Percentiles rank a stretch among this genome's conserved stretches.
Evolutionary conservation across 83 land plant genomes (phyloP).

Genomic region (Larix sibirica): DNA sequence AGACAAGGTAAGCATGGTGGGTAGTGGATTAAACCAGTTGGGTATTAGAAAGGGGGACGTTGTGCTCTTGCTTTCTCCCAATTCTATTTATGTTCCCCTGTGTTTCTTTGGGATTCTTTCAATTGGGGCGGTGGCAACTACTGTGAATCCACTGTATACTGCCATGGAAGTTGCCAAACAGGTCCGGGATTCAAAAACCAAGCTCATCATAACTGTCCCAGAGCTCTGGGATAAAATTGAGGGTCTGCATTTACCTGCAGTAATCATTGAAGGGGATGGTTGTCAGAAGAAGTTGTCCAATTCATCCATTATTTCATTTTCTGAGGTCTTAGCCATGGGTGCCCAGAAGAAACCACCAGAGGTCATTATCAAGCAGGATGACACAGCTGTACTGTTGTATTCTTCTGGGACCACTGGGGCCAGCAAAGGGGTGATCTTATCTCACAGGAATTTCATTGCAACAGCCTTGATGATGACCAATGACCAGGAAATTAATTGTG

Average conservation of each 20-base stretch:
- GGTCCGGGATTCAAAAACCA: conserved; percentile 52
- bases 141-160: conserved; percentile 74
- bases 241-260: conserved; percentile 18
- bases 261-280: too few relatives aligned
- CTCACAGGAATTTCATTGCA: conserved; percentile 74
- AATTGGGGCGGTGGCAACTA: conserved; percentile 66
- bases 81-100: conserved; percentile 60
- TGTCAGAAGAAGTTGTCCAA: too few relatives aligned
- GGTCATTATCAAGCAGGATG: conserved; percentile 30
- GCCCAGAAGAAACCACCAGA: background rate
- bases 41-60: conserved; percentile 66
- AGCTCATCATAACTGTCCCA: conserved; percentile 51
- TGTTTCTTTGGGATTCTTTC: conserved; percentile 53
- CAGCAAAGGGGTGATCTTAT: conserved; percentile 72
- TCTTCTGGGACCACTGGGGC: conserved; percentile 90
- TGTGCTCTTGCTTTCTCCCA: conserved; percentile 69
- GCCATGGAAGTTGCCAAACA: conserved; percentile 67
- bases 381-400: conserved; percentile 68
- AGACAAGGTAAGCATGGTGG: background rate
- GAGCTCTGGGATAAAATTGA: conserved; percentile 45
- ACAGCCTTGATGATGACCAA: conserved; percentile 21
- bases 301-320: too few relatives aligned
- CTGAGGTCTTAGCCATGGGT: background rate
- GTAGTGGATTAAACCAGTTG: conserved; percentile 26
- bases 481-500: conserved; percentile 25